Evolutionary conservation across 768 basidiomycete species (phyloP).

Genomic region (Termitomyces sp.): DNA sequence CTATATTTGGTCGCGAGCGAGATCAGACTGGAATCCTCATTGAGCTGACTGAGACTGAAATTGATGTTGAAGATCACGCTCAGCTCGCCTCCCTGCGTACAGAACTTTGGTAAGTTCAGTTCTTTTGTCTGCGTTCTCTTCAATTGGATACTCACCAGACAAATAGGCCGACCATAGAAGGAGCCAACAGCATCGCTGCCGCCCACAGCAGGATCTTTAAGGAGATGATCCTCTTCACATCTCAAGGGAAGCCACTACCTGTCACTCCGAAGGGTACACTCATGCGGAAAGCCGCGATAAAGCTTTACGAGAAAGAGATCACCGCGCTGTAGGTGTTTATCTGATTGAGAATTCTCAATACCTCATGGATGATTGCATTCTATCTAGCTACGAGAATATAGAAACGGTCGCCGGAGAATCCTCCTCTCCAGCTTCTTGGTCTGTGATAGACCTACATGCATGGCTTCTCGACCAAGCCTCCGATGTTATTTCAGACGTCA

Average conservation of each 20-base stretch:
- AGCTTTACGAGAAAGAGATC: slow-evolving; percentile 41
- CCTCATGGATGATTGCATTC: background rate
- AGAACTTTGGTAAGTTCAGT: slow-evolving; percentile 26
- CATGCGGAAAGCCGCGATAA: slow-evolving; percentile 36
- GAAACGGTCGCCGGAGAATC: background rate
- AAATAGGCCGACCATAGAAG: slow-evolving; percentile 35
- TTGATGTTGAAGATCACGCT: slow-evolving; percentile 20
- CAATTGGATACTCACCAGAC: background rate
- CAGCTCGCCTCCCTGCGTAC: slow-evolving; percentile 29
- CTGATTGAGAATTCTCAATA: background rate
- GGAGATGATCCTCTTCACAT: slow-evolving; percentile 49
- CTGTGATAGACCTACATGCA: background rate
- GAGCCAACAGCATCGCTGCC: slow-evolving; percentile 40
- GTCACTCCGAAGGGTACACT: slow-evolving; percentile 47
- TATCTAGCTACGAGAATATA: slow-evolving; percentile 8
- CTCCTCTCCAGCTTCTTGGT: slow-evolving; percentile 2
- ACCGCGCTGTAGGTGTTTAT: slow-evolving; percentile 29
- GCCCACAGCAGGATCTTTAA: slow-evolving; percentile 43
- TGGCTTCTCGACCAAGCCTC: slow-evolving; percentile 8
- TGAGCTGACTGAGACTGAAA: slow-evolving; percentile 18
- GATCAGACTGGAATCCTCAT: slow-evolving; percentile 26
- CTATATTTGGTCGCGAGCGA: slow-evolving; percentile 39
- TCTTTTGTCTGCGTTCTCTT: background rate
- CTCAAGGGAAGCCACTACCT: slow-evolving; percentile 38
- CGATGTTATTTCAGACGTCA: background rate